phyloP scores from a whole-genome alignment of 495 filamentous ascomycete species.

The Astrothelium macrocarpum region DNA sequence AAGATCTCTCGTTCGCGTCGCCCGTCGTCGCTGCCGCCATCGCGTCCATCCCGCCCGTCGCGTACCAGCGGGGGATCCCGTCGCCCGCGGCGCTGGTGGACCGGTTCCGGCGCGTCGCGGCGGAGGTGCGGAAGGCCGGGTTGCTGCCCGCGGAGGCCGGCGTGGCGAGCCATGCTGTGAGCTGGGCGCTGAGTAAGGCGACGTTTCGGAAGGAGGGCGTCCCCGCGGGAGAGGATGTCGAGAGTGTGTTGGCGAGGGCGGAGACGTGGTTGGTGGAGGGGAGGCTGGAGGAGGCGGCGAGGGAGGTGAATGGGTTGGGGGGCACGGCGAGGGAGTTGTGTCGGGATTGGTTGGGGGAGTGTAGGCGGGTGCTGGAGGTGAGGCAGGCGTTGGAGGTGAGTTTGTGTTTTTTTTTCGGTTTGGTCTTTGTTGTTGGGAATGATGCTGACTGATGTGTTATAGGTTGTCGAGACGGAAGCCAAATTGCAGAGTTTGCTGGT shows the following conservation, averaged over 20 bases:
- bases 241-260: conserved; percentile 80
- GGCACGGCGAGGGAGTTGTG: conserved; percentile 93
- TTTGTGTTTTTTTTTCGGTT: conserved; percentile 18
- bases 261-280: conserved; percentile 87
- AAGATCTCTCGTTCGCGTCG: conserved; percentile 57
- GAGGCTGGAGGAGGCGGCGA: conserved; percentile 76
- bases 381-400: conserved; percentile 90
- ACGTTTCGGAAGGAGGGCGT: conserved; percentile 87
- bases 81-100: conserved; percentile 78
- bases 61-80: conserved; percentile 87
- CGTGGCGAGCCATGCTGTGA: conserved; percentile 84
- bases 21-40: conserved; percentile 78
- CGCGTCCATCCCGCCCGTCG: conserved; percentile 81
- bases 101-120: conserved; percentile 88
- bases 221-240: conserved; percentile 80
- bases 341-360: conserved; percentile 85
- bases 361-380: conserved; percentile 81
- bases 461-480: conserved; percentile 39
- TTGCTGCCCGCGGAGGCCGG: conserved; percentile 87
- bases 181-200: conserved; percentile 76
- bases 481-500: conserved; percentile 36
- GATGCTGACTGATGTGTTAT: conserved; percentile 5
- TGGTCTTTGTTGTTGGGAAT: neutral
- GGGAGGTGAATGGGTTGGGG: conserved; percentile 85
- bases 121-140: conserved; percentile 86